Percentiles rank a stretch among this genome's conserved stretches.
These are phyloP conservation scores for Physaria fendleri DNA, from an alignment of 345 rosid genomes.

Conservation along the genomic window DNA sequence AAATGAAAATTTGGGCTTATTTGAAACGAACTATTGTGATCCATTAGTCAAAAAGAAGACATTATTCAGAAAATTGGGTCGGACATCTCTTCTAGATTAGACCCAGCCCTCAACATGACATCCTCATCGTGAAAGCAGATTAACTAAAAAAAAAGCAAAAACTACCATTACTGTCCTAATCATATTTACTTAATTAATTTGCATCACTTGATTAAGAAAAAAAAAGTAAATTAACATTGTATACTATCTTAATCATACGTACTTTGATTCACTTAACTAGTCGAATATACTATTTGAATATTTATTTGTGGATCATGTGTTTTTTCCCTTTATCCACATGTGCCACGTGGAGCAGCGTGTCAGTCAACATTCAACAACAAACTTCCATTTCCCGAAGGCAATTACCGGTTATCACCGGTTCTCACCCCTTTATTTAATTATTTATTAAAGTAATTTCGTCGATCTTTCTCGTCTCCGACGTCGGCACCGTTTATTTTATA, in stretches of 20 bases:
- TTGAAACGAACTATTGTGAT: no score
- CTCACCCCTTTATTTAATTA: background rate
- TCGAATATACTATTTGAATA: background rate
- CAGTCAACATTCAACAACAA: slow-evolving; percentile 21
- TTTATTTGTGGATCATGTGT: slow-evolving; percentile 1
- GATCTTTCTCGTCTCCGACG: slow-evolving; percentile 5
- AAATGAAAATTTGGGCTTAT: no score
- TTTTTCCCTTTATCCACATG: slow-evolving; percentile 28
- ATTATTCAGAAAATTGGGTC: no score
- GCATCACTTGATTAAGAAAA: background rate
- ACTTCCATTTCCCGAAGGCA: background rate
- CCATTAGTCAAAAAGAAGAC: no score
- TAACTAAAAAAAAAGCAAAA: background rate
- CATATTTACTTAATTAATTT: background rate
- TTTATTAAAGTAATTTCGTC: background rate
- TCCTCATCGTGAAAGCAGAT: no score
- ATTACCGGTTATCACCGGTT: slow-evolving; percentile 27
- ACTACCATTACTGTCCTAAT: background rate
- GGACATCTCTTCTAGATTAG: no score
- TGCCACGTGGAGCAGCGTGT: slow-evolving; percentile 34
- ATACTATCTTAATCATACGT: no score
- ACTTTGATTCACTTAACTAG: no score
- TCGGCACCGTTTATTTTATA: slow-evolving; percentile 17
- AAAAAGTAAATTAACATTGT: no score
- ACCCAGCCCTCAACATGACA: no score